Evolutionary conservation across 306 rosid species (phyloP).

Genomic region (Casuarina equisetifolia): DNA sequence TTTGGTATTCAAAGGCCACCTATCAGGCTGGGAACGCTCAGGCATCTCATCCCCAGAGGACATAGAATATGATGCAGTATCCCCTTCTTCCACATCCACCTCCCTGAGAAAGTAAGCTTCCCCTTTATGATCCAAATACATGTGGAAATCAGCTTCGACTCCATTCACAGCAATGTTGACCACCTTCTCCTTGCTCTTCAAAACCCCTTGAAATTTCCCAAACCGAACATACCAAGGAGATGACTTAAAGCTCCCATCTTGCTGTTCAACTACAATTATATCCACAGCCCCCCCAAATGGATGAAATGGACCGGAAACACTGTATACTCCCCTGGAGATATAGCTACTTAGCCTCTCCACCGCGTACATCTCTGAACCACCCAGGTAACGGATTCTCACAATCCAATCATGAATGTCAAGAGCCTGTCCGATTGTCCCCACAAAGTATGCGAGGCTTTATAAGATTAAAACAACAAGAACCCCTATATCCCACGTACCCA

Average conservation of each 20-base stretch:
- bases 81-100: constrained; percentile 49
- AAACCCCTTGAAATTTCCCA: constrained; percentile 92
- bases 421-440: constrained; percentile 22
- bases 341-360: constrained; percentile 77
- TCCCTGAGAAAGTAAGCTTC: constrained; percentile 79
- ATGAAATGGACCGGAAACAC: constrained; percentile 79
- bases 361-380: constrained; percentile 64
- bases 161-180: constrained; percentile 72
- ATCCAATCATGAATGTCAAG: constrained; percentile 20
- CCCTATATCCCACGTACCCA: constrained; percentile 19
- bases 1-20: constrained; percentile 32
- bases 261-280: constrained; percentile 81
- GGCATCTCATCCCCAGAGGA: constrained; percentile 50
- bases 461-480: background rate
- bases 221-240: constrained; percentile 92
- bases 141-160: constrained; percentile 58
- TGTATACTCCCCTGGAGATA: constrained; percentile 70
- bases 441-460: constrained; percentile 11
- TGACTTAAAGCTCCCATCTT: constrained; percentile 80
- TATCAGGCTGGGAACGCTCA: constrained; percentile 27
- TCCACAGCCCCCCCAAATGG: constrained; percentile 98
- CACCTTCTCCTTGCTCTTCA: constrained; percentile 70
- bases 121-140: constrained; percentile 78
- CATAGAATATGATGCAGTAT: constrained; percentile 31
- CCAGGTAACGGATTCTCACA: constrained; percentile 14